A percentile compares a stretch with the other conserved stretches of the same genome.
Evolutionary conservation across 805 yeast genomes (phyloP).

Genomic region (Hanseniaspora occidentalis): DNA sequence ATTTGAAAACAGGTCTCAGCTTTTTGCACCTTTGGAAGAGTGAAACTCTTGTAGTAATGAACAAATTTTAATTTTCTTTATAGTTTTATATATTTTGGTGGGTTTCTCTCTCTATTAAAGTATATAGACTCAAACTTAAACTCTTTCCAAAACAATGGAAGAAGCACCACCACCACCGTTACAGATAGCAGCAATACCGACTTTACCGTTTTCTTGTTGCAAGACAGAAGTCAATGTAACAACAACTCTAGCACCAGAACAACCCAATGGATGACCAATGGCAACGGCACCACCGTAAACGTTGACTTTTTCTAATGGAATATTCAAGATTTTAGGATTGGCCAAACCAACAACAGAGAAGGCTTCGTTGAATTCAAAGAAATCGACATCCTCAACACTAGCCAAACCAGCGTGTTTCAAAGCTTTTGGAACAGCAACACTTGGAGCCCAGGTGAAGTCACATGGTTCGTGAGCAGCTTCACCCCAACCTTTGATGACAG

Average conservation of each 20-base stretch:
- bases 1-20: too few relatives aligned
- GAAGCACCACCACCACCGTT: slow-evolving; percentile 99
- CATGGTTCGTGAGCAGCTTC: slow-evolving; percentile 95
- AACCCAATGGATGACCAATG: slow-evolving; percentile 88
- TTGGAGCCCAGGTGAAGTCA: slow-evolving; percentile 93
- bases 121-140: slow-evolving; percentile 19
- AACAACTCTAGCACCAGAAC: slow-evolving; percentile 91
- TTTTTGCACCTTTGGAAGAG: too few relatives aligned
- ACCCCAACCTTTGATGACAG: slow-evolving; percentile 88
- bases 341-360: slow-evolving; percentile 95
- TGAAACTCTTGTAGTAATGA: too few relatives aligned
- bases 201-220: slow-evolving; percentile 71
- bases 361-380: slow-evolving; percentile 94
- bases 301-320: slow-evolving; percentile 60
- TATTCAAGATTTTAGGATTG: slow-evolving; percentile 55
- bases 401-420: slow-evolving; percentile 69
- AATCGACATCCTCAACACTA: slow-evolving; percentile 57
- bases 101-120: background rate
- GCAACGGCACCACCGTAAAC: slow-evolving; percentile 96
- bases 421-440: slow-evolving; percentile 93
- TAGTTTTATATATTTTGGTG: too few relatives aligned
- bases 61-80: too few relatives aligned
- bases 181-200: slow-evolving; percentile 94
- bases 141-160: slow-evolving; percentile 72
- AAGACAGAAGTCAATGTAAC: slow-evolving; percentile 76